Evolutionary conservation across 495 filamentous ascomycete genomes (phyloP).

Genomic region (Aspergillus heteromorphus): DNA sequence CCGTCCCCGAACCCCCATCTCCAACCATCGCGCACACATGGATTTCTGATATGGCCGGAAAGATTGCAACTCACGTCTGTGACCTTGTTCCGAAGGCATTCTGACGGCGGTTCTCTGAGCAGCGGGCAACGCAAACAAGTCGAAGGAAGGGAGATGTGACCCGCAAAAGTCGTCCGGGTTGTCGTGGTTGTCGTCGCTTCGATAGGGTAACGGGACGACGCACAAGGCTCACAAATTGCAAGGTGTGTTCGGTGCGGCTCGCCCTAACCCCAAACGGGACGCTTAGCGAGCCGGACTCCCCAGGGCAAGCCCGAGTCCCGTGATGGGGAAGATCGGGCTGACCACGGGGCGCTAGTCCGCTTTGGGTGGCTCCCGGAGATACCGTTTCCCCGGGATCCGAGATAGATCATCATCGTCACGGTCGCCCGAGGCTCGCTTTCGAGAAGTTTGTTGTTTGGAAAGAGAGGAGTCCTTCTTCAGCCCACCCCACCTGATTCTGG

Average conservation of each 20-base stretch:
- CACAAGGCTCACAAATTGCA: constrained; percentile 40
- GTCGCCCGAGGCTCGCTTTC: background rate
- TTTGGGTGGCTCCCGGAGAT: constrained; percentile 13
- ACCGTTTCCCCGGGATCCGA: constrained; percentile 14
- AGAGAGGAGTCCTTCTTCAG: background rate
- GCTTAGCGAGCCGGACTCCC: constrained; percentile 30
- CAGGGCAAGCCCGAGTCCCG: constrained; percentile 40
- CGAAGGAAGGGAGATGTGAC: constrained; percentile 40
- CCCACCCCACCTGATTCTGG: constrained; percentile 18
- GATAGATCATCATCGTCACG: constrained; percentile 5
- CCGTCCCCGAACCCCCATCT: constrained; percentile 4
- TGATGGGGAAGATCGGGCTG: constrained; percentile 16
- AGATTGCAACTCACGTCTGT: constrained; percentile 67
- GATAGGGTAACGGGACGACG: constrained; percentile 30
- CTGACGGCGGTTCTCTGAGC: constrained; percentile 51
- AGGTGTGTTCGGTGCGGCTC: constrained; percentile 37
- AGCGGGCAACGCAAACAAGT: constrained; percentile 46
- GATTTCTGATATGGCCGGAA: constrained; percentile 9
- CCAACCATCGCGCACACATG: constrained; percentile 6
- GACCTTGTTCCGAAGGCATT: constrained; percentile 79
- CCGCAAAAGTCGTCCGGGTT: constrained; percentile 47
- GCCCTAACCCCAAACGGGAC: constrained; percentile 37
- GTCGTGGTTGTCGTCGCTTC: constrained; percentile 50
- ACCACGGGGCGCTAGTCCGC: constrained; percentile 9
- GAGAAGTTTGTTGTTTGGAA: no score